Evolutionary conservation across 2,329 filamentous ascomycete species (phyloP), one percentile per base, ranked within the genome.

Genomic region (Myriosclerotinia curreyana): DNA sequence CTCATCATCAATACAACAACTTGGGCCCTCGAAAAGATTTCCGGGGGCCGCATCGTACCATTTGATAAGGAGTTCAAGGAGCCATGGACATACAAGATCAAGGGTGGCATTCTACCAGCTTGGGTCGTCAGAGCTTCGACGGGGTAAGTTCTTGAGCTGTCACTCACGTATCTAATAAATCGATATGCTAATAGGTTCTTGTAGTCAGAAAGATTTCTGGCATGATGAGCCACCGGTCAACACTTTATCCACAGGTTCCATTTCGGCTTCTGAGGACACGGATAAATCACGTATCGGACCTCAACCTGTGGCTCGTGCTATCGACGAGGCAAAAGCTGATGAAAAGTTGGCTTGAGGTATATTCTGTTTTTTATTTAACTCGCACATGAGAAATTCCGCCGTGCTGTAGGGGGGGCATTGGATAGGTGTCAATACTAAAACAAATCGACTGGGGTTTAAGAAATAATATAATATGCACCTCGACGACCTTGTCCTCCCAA

Each of bases 61-160:
- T 81, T 83, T 6, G 90, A 93, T 76, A 89, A 91, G 77, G 82
- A 89, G 9, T 80, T 88, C 71, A 91, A 91, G 75, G 91, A 95
- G 64, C 83, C 82, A 11, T 96, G 91, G 92, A 90, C 89, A 0
- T 94, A 86, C 79, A 86, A 84, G 72, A 82, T 93, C 38, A 84
- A 87, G 1, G 90, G 91, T 25, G 91, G 91, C 1, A 77, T 94
- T 60, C 76, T 93, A 31, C 91, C 91, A 0, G 85, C 84, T 0
- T 96, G 91, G 91, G 73, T 92, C 60, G 78, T 81, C 64, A 83
- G 91, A 42, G 78, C 49, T 36, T 34, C 42, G 15, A 55, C 56
- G 11, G 60, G 60, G 60, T 51, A 22, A 51, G 46, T 60, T 60
- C 34, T 48, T 7, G 6, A 20, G 42, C 9, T 6, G 28, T 40